phyloP scores from a whole-genome alignment of 1,139 yeast species.

The Arxiozyma bovina region DNA sequence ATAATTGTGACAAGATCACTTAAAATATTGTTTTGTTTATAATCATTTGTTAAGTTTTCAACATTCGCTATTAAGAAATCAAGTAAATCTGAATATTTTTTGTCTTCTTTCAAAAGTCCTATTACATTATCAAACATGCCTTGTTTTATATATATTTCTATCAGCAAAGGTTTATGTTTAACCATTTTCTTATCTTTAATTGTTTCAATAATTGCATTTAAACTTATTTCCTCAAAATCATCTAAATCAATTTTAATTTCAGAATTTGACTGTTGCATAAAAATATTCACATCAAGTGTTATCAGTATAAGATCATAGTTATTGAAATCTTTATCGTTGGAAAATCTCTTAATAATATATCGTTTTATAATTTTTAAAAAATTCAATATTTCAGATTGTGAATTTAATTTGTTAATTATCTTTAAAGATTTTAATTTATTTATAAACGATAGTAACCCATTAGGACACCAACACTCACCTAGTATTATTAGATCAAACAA shows the following conservation, averaged over 20 bases:
- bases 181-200: conserved; percentile 2
- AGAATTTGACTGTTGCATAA: conserved; percentile 8
- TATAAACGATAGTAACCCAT: conserved; percentile 21
- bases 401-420: conserved; percentile 20
- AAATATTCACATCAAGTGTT: conserved; percentile 20
- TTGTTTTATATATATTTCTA: conserved; percentile 14
- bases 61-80: conserved; percentile 10
- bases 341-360: neutral
- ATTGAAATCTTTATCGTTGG: conserved; percentile 6
- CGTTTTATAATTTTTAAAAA: conserved; percentile 9
- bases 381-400: conserved; percentile 4
- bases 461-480: conserved; percentile 29
- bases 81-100: conserved; percentile 8
- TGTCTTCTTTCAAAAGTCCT: conserved; percentile 11
- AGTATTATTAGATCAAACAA: conserved; percentile 19
- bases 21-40: conserved; percentile 7
- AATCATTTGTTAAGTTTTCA: conserved; percentile 10
- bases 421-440: conserved; percentile 21
- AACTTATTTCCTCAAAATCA: conserved; percentile 16
- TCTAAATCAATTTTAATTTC: conserved; percentile 12
- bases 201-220: conserved; percentile 14
- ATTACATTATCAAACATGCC: conserved; percentile 12
- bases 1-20: conserved; percentile 15
- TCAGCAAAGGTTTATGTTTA: conserved; percentile 10
- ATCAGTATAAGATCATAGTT: conserved; percentile 16